Evolutionary conservation across 2,329 filamentous ascomycete species (phyloP), one percentile per base, ranked within the genome.

Genomic region (Rhynchosporium agropyri): DNA sequence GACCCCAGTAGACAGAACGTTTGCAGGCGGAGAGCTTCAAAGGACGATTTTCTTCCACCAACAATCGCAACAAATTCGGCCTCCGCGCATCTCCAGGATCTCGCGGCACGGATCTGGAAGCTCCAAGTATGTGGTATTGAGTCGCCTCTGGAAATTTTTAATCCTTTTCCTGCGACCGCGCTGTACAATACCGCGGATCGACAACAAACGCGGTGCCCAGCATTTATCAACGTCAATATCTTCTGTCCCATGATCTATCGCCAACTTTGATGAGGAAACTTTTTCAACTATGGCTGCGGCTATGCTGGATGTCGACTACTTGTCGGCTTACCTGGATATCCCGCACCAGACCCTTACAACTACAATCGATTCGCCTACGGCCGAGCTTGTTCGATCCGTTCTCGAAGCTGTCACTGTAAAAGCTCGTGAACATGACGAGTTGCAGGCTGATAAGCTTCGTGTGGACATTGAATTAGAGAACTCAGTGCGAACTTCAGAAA

Each of bases 401-500:
- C 83, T 99, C 46, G 81, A 85, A 66, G 88, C 90, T 31, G 85
- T 98, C 59, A 84, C 88, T 29, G 79, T 81, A 36, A 97, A 95
- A 76, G 92, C 91, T 42, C 90, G 88, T 71, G 92, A 97, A 72
- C 89, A 86, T 71, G 92, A 97, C 74, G 84, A 87, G 45, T 79
- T 97, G 46, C 91, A 89, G 71, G 89, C 94, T 9, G 91, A 96
- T 68, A 98, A 97, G 78, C 83, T 97, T 50, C 89, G 91, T 69
- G 81, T 91, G 51, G 92, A 97, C 72, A 95, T 99, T 50, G 93
- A 98, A 79, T 84, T 98, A 7, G 95, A 99, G 76, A 95, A 92
- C 76, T 89, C 89, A 20, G 89, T 97, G 54, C 89, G 92, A 70
- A 90, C 85, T 68, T 89, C 89, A 64, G 94, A 98, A 74, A 87